Percentiles rank a stretch among this genome's conserved stretches.
Conservation (phyloP, 306 rosid species). For the Cicer cuneatum region DNA sequence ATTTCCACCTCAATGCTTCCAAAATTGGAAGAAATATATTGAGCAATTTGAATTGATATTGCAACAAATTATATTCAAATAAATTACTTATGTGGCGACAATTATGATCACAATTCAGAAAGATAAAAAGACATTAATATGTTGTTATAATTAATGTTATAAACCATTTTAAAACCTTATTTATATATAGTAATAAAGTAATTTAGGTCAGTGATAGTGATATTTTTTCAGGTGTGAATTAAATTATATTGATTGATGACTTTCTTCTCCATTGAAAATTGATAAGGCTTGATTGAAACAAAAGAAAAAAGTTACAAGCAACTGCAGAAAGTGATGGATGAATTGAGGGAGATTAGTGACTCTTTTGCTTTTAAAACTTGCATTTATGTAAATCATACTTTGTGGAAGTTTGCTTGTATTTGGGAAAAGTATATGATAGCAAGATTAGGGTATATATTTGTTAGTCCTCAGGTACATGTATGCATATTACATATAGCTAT, state of each 20-base stretch:
- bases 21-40: background rate
- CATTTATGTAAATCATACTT: background rate
- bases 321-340: constrained; percentile 20
- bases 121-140: too few relatives aligned
- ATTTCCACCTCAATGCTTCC: constrained; percentile 32
- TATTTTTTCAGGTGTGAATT: constrained; percentile 6
- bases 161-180: too few relatives aligned
- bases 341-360: constrained; percentile 6
- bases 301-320: constrained; percentile 23
- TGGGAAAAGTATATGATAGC: constrained; percentile 30
- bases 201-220: background rate
- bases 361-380: constrained; percentile 12
- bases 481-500: background rate
- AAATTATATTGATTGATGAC: constrained; percentile 19
- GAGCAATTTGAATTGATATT: background rate
- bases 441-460: background rate
- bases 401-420: constrained; percentile 17
- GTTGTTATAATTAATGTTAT: too few relatives aligned
- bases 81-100: too few relatives aligned
- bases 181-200: too few relatives aligned
- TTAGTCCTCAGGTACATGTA: constrained; percentile 8
- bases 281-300: constrained; percentile 1
- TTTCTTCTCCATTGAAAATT: constrained; percentile 30
- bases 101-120: too few relatives aligned
- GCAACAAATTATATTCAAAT: too few relatives aligned